Evolutionary conservation across 257 asterid genomes (phyloP).

Genomic region (Lycium barbarum): DNA sequence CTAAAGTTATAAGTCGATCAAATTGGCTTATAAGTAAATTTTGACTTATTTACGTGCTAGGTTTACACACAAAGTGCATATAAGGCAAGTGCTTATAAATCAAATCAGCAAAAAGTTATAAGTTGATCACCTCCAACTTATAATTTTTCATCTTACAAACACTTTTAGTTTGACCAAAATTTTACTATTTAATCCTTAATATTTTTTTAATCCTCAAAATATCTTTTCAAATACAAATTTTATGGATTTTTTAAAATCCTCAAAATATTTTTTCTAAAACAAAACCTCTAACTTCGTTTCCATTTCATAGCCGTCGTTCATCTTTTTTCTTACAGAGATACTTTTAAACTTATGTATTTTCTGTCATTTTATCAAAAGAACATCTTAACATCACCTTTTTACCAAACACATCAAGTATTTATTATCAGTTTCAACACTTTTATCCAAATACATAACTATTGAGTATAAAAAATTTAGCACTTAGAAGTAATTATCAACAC

Average conservation of each 20-base stretch:
- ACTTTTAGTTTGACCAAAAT: background rate
- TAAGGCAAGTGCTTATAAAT: background rate
- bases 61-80: background rate
- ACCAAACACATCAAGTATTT: background rate
- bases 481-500: background rate
- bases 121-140: background rate
- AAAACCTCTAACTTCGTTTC: background rate
- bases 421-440: background rate
- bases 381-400: background rate
- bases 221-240: too few relatives aligned
- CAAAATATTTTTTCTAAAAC: background rate
- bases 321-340: background rate
- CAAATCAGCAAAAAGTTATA: too few relatives aligned
- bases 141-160: too few relatives aligned
- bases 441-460: too few relatives aligned
- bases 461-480: background rate
- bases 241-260: background rate
- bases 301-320: background rate
- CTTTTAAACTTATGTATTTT: background rate
- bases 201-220: background rate
- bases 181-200: background rate
- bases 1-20: background rate
- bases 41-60: background rate
- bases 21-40: background rate
- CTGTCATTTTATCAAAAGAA: background rate